These are phyloP conservation scores for Posidonia australis DNA, from an alignment of 106 monocot species.

Conservation along the genomic window DNA sequence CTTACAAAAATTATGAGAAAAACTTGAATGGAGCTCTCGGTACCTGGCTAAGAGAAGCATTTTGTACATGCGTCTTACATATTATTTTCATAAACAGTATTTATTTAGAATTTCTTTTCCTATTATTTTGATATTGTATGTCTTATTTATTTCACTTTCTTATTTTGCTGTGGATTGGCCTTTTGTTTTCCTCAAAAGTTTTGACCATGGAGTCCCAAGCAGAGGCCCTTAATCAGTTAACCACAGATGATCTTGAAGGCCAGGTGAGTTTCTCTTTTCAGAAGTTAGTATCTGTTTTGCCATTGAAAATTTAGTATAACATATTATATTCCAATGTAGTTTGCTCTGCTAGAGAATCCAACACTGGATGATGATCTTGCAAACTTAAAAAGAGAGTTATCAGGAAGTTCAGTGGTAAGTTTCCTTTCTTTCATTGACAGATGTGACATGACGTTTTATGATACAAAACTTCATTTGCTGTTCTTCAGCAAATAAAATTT, in stretches of 20 bases:
- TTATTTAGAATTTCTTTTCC: neutral
- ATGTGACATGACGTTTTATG: neutral
- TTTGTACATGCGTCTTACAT: too few relatives aligned
- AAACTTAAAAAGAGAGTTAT: constrained; percentile 57
- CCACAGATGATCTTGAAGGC: constrained; percentile 85
- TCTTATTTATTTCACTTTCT: neutral
- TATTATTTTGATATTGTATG: neutral
- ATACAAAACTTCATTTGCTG: too few relatives aligned
- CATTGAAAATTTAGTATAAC: too few relatives aligned
- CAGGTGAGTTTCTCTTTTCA: constrained; percentile 33
- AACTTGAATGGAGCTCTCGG: too few relatives aligned
- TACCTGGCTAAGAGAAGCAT: too few relatives aligned
- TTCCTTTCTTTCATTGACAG: neutral
- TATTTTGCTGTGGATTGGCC: neutral
- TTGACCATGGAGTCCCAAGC: constrained; percentile 92
- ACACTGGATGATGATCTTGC: constrained; percentile 97
- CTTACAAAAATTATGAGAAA: too few relatives aligned
- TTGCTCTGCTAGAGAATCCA: constrained; percentile 78
- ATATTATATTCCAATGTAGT: constrained; percentile 30
- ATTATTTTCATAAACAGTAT: too few relatives aligned
- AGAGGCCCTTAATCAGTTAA: constrained; percentile 70
- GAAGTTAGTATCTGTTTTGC: too few relatives aligned
- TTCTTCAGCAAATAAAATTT: too few relatives aligned
- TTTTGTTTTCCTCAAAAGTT: constrained; percentile 31
- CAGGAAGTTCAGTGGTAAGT: constrained; percentile 59